These are phyloP conservation scores for Penicillium salamii DNA, from an alignment of 495 filamentous ascomycete species.

Conservation along the genomic window DNA sequence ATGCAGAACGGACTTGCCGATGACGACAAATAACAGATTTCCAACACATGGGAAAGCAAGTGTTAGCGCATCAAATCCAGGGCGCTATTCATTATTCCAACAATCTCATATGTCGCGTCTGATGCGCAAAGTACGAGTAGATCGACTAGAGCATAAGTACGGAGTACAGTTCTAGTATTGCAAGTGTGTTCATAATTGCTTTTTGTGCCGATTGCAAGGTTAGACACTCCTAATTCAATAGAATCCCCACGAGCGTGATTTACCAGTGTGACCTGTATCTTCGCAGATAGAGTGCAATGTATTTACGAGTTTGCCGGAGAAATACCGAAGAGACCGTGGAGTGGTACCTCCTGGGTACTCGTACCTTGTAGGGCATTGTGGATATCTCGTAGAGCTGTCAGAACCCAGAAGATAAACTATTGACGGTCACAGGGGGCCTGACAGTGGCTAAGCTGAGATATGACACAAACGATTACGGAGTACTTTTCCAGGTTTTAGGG, in stretches of 20 bases:
- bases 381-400: constrained; percentile 1
- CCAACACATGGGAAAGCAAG: too few relatives aligned
- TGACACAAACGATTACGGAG: neutral
- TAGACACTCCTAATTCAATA: too few relatives aligned
- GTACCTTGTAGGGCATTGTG: constrained; percentile 6
- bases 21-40: neutral
- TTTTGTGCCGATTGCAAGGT: neutral
- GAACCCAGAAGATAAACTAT: constrained; percentile 6
- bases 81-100: neutral
- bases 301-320: neutral
- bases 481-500: neutral
- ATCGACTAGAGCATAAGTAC: too few relatives aligned
- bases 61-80: neutral
- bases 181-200: neutral
- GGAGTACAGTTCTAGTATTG: too few relatives aligned
- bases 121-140: too few relatives aligned
- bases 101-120: too few relatives aligned
- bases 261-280: neutral
- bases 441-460: constrained; percentile 3
- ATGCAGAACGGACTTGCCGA: constrained; percentile 5
- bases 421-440: constrained; percentile 7
- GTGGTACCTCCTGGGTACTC: too few relatives aligned
- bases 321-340: neutral
- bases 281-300: neutral
- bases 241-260: neutral